phyloP scores from a whole-genome alignment of 768 basidiomycete genomes.

The Rhodosporidiobolus sp. region DNA sequence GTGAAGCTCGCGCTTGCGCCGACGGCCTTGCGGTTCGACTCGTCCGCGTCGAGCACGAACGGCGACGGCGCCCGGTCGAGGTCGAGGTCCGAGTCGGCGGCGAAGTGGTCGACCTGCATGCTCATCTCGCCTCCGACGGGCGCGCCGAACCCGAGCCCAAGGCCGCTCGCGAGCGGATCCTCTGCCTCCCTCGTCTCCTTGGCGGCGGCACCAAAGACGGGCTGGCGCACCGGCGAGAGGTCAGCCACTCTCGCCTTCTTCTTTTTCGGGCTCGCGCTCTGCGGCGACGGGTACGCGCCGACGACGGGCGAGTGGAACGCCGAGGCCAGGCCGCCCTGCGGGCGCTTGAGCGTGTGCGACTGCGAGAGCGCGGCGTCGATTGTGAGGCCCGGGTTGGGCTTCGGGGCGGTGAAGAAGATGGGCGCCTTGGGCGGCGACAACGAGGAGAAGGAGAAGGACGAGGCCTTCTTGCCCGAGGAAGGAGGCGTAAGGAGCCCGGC shows the following conservation, averaged over 20 bases:
- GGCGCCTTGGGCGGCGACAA: neutral
- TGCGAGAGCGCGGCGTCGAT: neutral
- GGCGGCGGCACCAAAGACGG: neutral
- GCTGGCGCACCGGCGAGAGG: neutral
- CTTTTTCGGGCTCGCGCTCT: constrained; percentile 13
- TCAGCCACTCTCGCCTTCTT: constrained; percentile 23
- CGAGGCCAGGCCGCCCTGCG: constrained; percentile 20
- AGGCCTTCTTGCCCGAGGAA: neutral
- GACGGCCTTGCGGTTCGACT: neutral
- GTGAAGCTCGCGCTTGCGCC: constrained; percentile 1
- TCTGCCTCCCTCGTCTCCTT: neutral
- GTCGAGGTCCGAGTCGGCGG: neutral
- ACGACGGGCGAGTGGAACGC: constrained; percentile 28
- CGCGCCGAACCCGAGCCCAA: neutral
- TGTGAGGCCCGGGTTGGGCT: neutral
- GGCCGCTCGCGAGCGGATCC: neutral
- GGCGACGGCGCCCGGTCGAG: neutral
- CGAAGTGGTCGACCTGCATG: neutral
- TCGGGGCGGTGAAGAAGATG: neutral
- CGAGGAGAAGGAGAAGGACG: neutral
- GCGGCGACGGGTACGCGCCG: constrained; percentile 21
- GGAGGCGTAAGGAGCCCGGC: constrained; percentile 1
- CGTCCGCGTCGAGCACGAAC: neutral
- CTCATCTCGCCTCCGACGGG: neutral
- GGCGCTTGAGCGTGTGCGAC: neutral